These are phyloP conservation scores for Phyllosticta ampelicida DNA, from an alignment of 2,329 filamentous ascomycete genomes.

Conservation along the genomic window DNA sequence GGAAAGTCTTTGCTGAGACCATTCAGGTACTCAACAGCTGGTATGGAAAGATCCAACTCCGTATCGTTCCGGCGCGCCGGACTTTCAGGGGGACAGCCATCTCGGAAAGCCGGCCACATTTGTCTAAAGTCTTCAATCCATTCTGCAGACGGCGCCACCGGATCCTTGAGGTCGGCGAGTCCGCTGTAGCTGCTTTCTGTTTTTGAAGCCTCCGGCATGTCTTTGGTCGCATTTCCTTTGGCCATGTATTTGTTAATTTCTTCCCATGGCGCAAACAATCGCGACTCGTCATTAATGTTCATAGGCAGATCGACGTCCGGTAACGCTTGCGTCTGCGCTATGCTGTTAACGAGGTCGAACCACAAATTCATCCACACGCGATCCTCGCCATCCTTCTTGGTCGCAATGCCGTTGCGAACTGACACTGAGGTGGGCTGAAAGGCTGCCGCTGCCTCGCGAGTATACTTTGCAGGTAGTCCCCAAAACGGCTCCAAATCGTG, in stretches of 20 bases:
- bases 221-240: background rate
- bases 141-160: conserved; percentile 21
- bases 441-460: background rate
- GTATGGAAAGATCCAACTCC: conserved; percentile 26
- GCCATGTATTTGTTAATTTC: conserved; percentile 30
- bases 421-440: conserved; percentile 19
- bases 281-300: conserved; percentile 40
- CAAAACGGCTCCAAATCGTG: conserved; percentile 40
- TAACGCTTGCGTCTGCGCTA: conserved; percentile 22
- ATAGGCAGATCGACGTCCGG: conserved; percentile 39
- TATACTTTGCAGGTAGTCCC: conserved; percentile 30
- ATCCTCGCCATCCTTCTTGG: conserved; percentile 14
- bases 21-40: conserved; percentile 21
- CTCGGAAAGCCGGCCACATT: background rate
- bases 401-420: conserved; percentile 31
- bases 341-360: conserved; percentile 21
- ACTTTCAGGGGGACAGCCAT: conserved; percentile 28
- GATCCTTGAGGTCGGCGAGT: conserved; percentile 8
- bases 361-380: background rate
- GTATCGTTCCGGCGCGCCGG: conserved; percentile 21
- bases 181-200: background rate
- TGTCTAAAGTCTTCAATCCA: conserved; percentile 14
- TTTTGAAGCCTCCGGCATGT: background rate
- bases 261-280: conserved; percentile 38
- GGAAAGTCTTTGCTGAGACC: conserved; percentile 8